phyloP scores from a whole-genome alignment of 352 stramenopile genomes.

The Globisporangium uncinulatum region DNA sequence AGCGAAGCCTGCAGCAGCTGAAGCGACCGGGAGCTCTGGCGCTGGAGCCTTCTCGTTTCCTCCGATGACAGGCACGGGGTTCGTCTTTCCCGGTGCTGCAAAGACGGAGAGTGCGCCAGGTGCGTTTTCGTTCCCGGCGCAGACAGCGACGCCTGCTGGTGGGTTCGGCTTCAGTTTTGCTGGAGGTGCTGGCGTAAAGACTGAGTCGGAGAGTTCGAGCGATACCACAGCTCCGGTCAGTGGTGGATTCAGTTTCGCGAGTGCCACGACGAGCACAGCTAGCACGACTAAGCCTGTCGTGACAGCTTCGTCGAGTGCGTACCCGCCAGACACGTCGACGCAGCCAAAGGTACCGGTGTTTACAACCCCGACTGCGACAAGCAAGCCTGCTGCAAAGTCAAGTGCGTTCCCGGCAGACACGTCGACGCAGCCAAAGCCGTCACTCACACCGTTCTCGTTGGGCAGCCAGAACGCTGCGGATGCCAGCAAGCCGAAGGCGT shows the following conservation, averaged over 20 bases:
- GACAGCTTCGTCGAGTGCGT: constrained; percentile 15
- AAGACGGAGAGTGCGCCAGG: background rate
- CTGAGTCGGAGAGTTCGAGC: background rate
- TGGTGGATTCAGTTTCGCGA: constrained; percentile 17
- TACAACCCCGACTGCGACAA: background rate
- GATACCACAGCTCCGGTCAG: background rate
- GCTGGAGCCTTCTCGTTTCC: constrained; percentile 24
- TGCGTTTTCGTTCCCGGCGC: background rate
- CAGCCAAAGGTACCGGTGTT: constrained; percentile 6
- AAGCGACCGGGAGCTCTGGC: constrained; percentile 1
- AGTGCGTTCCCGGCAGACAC: constrained; percentile 10
- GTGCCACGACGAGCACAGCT: constrained; percentile 4
- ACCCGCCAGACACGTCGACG: background rate
- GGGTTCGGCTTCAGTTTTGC: constrained; percentile 9
- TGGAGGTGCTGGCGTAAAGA: background rate
- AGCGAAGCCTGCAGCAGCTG: background rate
- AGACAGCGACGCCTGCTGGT: background rate
- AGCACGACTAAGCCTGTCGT: constrained; percentile 24
- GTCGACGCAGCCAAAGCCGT: background rate
- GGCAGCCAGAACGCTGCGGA: background rate
- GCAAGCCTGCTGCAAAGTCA: constrained; percentile 4
- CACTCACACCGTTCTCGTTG: background rate
- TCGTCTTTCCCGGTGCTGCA: background rate
- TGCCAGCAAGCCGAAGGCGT: background rate
- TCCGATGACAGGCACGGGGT: background rate